A percentile compares a stretch with the other conserved stretches of the same genome.
Evolutionary conservation across 345 rosid species (phyloP).

Genomic region (Murraya paniculata): DNA sequence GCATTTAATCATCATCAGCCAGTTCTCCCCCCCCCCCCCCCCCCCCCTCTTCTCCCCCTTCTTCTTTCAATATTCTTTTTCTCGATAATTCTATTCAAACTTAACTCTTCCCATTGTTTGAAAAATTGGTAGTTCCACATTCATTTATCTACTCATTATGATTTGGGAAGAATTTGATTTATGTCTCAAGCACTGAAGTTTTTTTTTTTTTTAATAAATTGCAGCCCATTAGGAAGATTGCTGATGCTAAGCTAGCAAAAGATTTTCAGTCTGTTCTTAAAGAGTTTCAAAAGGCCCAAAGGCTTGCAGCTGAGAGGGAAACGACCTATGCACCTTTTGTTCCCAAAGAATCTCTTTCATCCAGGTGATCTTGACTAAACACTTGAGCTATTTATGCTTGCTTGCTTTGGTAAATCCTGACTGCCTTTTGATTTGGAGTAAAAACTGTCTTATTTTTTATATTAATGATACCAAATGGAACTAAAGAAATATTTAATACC

Average conservation of each 20-base stretch:
- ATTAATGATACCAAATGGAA: not conserved
- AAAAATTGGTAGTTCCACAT: not conserved
- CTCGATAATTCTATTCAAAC: not conserved
- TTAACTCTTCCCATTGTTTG: not conserved
- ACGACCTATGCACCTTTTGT: slow-evolving; percentile 47
- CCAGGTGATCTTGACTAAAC: slow-evolving; percentile 35
- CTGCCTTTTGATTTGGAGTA: not conserved
- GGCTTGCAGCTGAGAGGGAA: slow-evolving; percentile 78
- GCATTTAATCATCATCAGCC: not conserved
- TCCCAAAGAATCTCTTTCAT: slow-evolving; percentile 45
- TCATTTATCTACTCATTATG: not conserved
- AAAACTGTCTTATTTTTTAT: too few relatives aligned
- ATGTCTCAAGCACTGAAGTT: not conserved
- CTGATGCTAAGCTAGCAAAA: slow-evolving; percentile 76
- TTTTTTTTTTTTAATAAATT: slow-evolving; percentile 12
- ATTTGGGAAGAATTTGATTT: not conserved
- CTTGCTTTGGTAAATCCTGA: not conserved
- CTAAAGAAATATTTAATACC: not conserved
- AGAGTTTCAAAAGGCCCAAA: slow-evolving; percentile 73
- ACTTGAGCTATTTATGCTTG: not conserved
- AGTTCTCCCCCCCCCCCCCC: too few relatives aligned
- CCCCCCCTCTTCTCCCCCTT: too few relatives aligned
- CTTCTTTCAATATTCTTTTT: not conserved
- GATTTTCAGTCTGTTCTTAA: slow-evolving; percentile 62
- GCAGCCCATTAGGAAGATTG: slow-evolving; percentile 67